Conservation (phyloP, 208 protist genomes). For the Wallacemonas sp. region DNA sequence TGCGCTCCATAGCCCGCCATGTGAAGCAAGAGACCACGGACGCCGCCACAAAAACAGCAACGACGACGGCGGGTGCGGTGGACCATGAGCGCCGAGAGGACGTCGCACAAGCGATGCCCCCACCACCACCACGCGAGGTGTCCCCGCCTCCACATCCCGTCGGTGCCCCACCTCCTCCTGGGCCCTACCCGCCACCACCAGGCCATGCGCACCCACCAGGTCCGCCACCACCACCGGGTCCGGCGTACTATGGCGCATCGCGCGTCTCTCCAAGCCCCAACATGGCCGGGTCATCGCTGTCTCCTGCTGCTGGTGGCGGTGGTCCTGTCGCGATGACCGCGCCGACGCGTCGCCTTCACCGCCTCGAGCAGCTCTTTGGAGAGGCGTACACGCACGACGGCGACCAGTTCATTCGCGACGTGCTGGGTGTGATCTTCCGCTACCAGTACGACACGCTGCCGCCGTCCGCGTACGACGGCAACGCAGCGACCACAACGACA, state of each 20-base stretch:
- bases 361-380: conserved; percentile 49
- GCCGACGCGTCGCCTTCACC: conserved; percentile 18
- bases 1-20: background rate
- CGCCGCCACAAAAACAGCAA: background rate
- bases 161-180: background rate
- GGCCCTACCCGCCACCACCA: no score
- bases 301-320: no score
- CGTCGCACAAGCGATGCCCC: no score
- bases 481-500: conserved; percentile 47
- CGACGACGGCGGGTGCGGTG: background rate
- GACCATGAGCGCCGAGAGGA: no score
- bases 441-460: conserved; percentile 48
- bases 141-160: background rate
- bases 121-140: no score
- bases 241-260: no score
- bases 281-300: no score
- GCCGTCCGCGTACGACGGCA: background rate
- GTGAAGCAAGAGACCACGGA: background rate
- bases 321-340: background rate
- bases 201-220: no score
- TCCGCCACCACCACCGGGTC: background rate
- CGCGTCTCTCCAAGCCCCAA: no score
- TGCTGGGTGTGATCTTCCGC: conserved; percentile 53
- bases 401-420: conserved; percentile 49
- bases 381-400: conserved; percentile 45